phyloP scores from a whole-genome alignment of 495 filamentous ascomycete species.

The Annulohypoxylon moriforme region DNA sequence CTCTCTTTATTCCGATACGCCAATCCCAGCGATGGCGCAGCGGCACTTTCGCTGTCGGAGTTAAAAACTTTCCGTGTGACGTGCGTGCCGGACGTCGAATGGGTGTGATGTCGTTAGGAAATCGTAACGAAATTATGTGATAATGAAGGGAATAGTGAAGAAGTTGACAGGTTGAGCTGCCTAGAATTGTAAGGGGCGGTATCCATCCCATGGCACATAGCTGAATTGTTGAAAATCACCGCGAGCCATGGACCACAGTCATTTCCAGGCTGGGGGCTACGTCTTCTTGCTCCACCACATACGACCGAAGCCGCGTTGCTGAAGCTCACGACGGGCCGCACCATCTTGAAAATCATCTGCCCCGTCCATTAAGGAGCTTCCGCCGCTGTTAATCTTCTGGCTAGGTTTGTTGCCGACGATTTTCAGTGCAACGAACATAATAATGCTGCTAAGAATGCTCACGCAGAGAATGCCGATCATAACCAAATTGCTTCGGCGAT shows the following conservation, averaged over 20 bases:
- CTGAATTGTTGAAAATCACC: constrained; percentile 45
- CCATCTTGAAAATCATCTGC: constrained; percentile 70
- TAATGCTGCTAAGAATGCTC: constrained; percentile 76
- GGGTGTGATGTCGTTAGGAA: constrained; percentile 31
- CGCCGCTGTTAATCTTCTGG: constrained; percentile 52
- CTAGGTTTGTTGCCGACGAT: constrained; percentile 68
- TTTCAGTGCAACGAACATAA: constrained; percentile 74
- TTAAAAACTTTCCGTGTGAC: constrained; percentile 39
- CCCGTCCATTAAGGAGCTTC: constrained; percentile 57
- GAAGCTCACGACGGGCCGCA: constrained; percentile 73
- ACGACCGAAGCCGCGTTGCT: constrained; percentile 74
- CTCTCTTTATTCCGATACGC: constrained; percentile 40
- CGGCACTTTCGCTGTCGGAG: constrained; percentile 57
- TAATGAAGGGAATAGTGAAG: constrained; percentile 40
- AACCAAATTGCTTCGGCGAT: constrained; percentile 82
- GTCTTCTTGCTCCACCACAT: constrained; percentile 60
- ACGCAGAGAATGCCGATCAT: constrained; percentile 87
- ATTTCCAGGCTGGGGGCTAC: constrained; percentile 1
- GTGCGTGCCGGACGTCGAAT: constrained; percentile 37
- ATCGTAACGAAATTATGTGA: constrained; percentile 32
- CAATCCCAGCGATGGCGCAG: constrained; percentile 56
- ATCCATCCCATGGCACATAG: constrained; percentile 24
- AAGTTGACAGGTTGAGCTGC: constrained; percentile 49
- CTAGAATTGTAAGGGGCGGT: constrained; percentile 10
- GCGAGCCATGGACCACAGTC: constrained; percentile 17